Evolutionary conservation across 768 basidiomycete species (phyloP).

Genomic region (Paxillus ammoniavirescens): DNA sequence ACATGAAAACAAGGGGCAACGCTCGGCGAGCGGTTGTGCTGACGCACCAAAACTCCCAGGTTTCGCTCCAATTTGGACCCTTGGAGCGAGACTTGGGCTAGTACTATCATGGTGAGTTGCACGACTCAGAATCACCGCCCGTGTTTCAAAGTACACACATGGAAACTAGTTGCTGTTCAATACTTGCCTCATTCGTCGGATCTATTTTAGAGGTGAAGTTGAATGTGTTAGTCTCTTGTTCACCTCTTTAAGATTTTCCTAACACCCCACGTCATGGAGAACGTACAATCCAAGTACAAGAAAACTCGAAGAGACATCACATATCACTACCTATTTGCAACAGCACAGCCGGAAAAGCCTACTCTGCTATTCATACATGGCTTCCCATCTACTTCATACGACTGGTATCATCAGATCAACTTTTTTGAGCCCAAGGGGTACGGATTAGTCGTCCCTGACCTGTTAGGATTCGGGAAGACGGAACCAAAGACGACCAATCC

Average conservation of each 20-base stretch:
- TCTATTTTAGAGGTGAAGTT: too few relatives aligned
- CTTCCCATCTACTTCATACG: conserved; percentile 41
- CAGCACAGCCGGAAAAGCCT: conserved; percentile 25
- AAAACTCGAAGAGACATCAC: conserved; percentile 32
- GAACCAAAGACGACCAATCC: conserved; percentile 37
- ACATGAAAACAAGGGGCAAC: too few relatives aligned
- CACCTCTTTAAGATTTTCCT: not conserved
- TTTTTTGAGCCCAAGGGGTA: conserved; percentile 40
- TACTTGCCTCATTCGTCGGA: too few relatives aligned
- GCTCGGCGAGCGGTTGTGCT: too few relatives aligned
- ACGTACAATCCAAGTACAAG: conserved; percentile 31
- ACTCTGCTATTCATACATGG: conserved; percentile 46
- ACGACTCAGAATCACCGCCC: too few relatives aligned
- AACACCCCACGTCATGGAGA: conserved; percentile 20
- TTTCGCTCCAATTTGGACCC: too few relatives aligned
- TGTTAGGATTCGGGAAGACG: conserved; percentile 47
- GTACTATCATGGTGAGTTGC: too few relatives aligned
- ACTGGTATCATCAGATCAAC: conserved; percentile 42
- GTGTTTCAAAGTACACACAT: too few relatives aligned
- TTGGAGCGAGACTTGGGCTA: too few relatives aligned
- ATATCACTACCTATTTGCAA: conserved; percentile 36
- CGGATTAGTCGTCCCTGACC: conserved; percentile 45
- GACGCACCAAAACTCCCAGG: too few relatives aligned
- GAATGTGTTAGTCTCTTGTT: not conserved
- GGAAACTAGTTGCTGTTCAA: too few relatives aligned